Conservation (phyloP, 2,329 filamentous ascomycete genomes). For the Pestalotiopsis sp. region DNA sequence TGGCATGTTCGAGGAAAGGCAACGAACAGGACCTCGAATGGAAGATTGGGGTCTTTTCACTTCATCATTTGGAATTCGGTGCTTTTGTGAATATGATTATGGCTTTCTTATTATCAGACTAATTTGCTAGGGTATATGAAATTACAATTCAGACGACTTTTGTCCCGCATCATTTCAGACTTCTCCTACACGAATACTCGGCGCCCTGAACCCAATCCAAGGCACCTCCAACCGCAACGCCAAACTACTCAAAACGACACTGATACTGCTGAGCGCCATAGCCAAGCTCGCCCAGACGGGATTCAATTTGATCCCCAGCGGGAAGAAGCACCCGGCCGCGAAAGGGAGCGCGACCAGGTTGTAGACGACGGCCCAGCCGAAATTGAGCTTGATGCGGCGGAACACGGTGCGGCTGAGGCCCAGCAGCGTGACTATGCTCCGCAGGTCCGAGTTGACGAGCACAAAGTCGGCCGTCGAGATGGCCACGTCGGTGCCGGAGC, state of each 20-base stretch:
- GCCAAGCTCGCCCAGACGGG: constrained; percentile 88
- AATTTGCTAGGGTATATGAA: background rate
- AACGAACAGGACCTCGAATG: too few relatives aligned
- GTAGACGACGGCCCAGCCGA: constrained; percentile 83
- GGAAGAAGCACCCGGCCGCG: constrained; percentile 78
- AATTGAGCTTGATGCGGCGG: constrained; percentile 80
- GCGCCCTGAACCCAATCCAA: constrained; percentile 34
- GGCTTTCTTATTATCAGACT: background rate
- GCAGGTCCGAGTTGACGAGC: constrained; percentile 72
- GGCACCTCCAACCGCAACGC: constrained; percentile 58
- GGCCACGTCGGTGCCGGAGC: constrained; percentile 81
- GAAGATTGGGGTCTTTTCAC: too few relatives aligned
- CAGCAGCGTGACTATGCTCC: constrained; percentile 72
- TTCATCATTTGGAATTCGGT: too few relatives aligned
- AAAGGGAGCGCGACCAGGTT: constrained; percentile 79
- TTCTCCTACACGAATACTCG: constrained; percentile 11
- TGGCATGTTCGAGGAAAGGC: too few relatives aligned
- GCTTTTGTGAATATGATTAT: background rate
- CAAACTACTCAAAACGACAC: constrained; percentile 82
- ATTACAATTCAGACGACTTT: background rate
- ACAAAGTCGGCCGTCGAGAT: constrained; percentile 83
- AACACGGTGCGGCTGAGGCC: constrained; percentile 74
- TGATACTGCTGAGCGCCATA: constrained; percentile 91
- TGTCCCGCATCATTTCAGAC: background rate
- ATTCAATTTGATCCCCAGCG: constrained; percentile 67